Evolutionary conservation across 139 green algal genomes (phyloP).

Genomic region (Auxenochlorella protothecoides): DNA sequence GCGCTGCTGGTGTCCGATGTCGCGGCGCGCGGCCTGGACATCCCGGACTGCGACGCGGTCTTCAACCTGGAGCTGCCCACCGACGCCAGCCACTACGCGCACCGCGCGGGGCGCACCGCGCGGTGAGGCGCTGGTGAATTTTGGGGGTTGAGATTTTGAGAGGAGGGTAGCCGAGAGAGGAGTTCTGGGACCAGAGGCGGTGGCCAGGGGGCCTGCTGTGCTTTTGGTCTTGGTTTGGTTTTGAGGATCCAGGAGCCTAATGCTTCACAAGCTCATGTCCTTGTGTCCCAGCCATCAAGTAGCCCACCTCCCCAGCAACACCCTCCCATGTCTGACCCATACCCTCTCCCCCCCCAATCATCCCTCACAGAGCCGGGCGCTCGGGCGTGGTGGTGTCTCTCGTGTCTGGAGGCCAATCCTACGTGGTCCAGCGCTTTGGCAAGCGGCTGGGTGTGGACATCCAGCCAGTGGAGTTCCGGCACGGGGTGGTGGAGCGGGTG

Average conservation of each 20-base stretch:
- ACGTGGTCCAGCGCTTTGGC: slow-evolving; percentile 66
- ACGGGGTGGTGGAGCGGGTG: slow-evolving; percentile 8
- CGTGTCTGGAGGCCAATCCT: slow-evolving; percentile 44
- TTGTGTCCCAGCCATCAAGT: too few relatives aligned
- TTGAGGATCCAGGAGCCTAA: too few relatives aligned
- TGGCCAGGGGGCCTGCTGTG: too few relatives aligned
- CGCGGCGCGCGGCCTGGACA: slow-evolving; percentile 80
- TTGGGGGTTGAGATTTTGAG: too few relatives aligned
- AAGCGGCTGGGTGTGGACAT: slow-evolving; percentile 47
- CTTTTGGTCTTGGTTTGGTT: too few relatives aligned
- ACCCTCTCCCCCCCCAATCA: too few relatives aligned
- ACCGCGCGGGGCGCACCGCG: slow-evolving; percentile 76
- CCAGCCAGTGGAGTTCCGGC: slow-evolving; percentile 15
- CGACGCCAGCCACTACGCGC: slow-evolving; percentile 72
- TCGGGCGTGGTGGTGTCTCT: slow-evolving; percentile 61
- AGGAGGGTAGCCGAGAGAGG: not conserved
- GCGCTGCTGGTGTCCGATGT: slow-evolving; percentile 85
- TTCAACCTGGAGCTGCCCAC: slow-evolving; percentile 85
- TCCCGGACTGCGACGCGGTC: slow-evolving; percentile 78
- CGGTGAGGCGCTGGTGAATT: slow-evolving; percentile 14
- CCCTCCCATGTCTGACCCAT: too few relatives aligned
- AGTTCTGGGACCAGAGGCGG: not conserved
- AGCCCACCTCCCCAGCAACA: too few relatives aligned
- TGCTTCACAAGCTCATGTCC: too few relatives aligned
- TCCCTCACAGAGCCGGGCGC: slow-evolving; percentile 27